Evolutionary conservation across 1,284 basidiomycete genomes (phyloP), one percentile per base, ranked within the genome.

Genomic region (Porogramme epimiltina): DNA sequence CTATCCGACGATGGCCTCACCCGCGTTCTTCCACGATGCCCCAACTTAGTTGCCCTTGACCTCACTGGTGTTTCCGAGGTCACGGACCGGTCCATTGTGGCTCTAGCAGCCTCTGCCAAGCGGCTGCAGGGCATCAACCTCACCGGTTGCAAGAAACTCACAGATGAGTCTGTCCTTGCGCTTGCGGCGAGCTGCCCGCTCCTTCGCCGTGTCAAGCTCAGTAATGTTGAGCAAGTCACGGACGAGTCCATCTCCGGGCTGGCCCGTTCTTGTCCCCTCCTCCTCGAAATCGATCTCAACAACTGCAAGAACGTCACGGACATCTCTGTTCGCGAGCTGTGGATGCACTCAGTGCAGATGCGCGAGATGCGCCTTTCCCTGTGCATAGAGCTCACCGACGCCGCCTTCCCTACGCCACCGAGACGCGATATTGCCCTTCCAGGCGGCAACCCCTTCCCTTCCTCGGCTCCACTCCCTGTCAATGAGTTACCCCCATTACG

Each of bases 221-320:
- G 84, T 60, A 84, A 85, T 50, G 80, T 95, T 43, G 82, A 85
- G 51, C 75, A 79, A 31, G 72, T 98, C 53, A 94, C 95, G 0
- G 91, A 96, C 62, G 71, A 70, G n/a, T 81, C 94, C 13, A 78
- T 99, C 54, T 84, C 87, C 28, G 79, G 84, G 16, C 79, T 99
- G 42, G 89, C 92, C n/a, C 79, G 81, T 52, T 76, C 80, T 6
- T 98, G 95, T 65, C 91, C 93, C 0, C 80, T 95, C 33, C 79
- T 99, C 18, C 82, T 99, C 48, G 97, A 99, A 71, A 87, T 98
- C 60, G 97, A 99, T 71, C 82, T 99, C 58, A 89, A 93, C 62
- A 80, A 86, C 56, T 95, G 95, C 72, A 79, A 82, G 52, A 79
- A 79, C 49, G 81, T 98, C 64, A 89, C 92, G 11, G 88, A 98